Percentiles rank a stretch among this genome's conserved stretches.
phyloP scores from a whole-genome alignment of 495 filamentous ascomycete genomes.

The Articulospora tetracladia region DNA sequence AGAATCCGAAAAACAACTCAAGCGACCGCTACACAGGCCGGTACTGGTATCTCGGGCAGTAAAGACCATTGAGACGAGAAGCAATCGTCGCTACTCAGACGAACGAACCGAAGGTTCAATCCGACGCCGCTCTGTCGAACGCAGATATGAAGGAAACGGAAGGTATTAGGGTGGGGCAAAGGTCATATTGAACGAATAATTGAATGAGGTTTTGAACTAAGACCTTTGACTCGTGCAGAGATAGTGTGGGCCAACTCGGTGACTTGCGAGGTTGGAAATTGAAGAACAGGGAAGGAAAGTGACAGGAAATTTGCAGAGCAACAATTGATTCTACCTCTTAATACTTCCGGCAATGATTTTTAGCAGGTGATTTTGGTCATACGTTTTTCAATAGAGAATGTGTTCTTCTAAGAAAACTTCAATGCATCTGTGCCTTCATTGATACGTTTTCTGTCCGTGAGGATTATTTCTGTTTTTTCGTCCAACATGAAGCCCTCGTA shows the following conservation, averaged over 20 bases:
- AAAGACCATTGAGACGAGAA: slow-evolving; percentile 8
- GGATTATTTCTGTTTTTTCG: too few relatives aligned
- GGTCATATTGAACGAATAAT: slow-evolving; percentile 1
- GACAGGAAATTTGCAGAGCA: not conserved
- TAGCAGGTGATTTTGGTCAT: not conserved
- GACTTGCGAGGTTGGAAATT: not conserved
- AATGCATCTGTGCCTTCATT: not conserved
- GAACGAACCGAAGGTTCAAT: slow-evolving; percentile 14
- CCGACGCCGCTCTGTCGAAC: slow-evolving; percentile 14
- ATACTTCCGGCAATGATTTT: not conserved
- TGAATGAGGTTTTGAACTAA: not conserved
- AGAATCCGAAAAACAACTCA: slow-evolving; percentile 43
- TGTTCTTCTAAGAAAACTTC: too few relatives aligned
- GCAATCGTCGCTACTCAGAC: slow-evolving; percentile 8
- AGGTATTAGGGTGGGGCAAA: slow-evolving; percentile 1
- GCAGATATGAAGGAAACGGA: slow-evolving; percentile 2
- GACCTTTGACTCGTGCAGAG: too few relatives aligned
- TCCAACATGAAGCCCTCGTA: not conserved
- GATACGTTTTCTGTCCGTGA: too few relatives aligned
- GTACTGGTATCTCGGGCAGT: slow-evolving; percentile 41
- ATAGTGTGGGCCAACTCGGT: not conserved
- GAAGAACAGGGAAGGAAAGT: not conserved
- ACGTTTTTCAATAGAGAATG: not conserved
- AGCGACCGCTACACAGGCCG: slow-evolving; percentile 51
- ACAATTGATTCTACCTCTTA: not conserved